Base-by-base conservation (phyloP, 2,329 filamentous ascomycete species). In the Tolypocladium inflatum region DNA sequence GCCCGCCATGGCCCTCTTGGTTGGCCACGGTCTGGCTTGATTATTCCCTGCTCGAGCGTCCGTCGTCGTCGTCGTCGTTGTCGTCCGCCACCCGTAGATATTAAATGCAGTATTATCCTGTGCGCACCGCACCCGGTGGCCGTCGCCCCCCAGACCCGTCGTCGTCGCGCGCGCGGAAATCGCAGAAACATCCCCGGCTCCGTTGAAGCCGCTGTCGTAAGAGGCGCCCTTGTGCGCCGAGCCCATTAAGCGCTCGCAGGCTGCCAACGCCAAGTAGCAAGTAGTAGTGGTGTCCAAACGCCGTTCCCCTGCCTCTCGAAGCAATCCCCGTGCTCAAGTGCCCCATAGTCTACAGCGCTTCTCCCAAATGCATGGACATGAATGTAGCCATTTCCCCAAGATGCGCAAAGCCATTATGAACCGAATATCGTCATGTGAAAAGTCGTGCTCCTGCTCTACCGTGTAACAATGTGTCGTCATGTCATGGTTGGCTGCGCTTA, bases 391-490 rank as follows among this genome's bases (percentile, higher is more conserved):
- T 48, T 30, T 17, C 35, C 39, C 21, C 30, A 19, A 23, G 41
- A 48, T 26, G 38, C 37, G 30, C 38, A 48, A 55, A 33, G n/a
- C 41, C 45, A 54, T 50, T 48, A 39, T 41, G 54, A 54, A 54
- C 35, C 39, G 11, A 33, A 54, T 57, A 54, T 54, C 51, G 51
- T 54, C 56, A 42, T 50, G 51, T 42, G 11, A 38, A 42, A 54
- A 54, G 35, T 58, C 55, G 48, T 55, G 30, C 41, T 55, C 59
- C 43, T n/a, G 54, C 58, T 57, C 55, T 55, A 55, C 45, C 48
- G 43, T 53, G 43, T 55, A 60, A 53, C 55, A 52, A 55, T 56
- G 11, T 41, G 26, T 59, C 60, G 55, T 63, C 58, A 58, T 54
- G 55, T 62, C 61, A 23, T 61, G 38, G 21, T 43, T 54, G 48